A percentile compares a stretch with the other conserved stretches of the same genome.
Conservation (phyloP, 1,139 yeast genomes). For the Nakaseomyces kungkrabaensis region DNA sequence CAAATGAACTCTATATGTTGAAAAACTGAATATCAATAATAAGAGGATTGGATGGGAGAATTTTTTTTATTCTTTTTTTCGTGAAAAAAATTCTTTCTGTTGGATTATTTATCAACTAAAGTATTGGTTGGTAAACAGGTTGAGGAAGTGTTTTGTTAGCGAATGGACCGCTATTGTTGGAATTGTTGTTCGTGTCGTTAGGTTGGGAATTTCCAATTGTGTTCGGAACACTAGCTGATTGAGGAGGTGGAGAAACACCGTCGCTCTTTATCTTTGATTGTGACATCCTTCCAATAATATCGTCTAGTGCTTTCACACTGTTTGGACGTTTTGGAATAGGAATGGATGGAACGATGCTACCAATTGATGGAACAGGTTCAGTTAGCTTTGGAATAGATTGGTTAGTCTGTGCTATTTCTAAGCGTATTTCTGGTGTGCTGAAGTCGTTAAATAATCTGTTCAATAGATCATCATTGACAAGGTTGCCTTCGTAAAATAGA, state of each 20-base stretch:
- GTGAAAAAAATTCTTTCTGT: no score
- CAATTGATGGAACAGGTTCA: neutral
- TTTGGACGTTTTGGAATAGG: slow-evolving; percentile 2
- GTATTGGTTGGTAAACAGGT: slow-evolving; percentile 26
- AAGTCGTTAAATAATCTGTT: slow-evolving; percentile 23
- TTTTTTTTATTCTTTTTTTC: neutral
- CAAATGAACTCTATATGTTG: neutral
- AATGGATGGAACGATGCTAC: neutral
- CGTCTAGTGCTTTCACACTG: slow-evolving; percentile 16
- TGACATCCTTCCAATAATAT: slow-evolving; percentile 19
- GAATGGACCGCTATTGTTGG: neutral
- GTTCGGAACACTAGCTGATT: slow-evolving; percentile 2
- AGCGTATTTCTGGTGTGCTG: slow-evolving; percentile 17
- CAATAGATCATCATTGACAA: slow-evolving; percentile 22
- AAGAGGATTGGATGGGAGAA: neutral
- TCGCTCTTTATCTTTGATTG: slow-evolving; percentile 6
- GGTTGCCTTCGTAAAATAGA: slow-evolving; percentile 14
- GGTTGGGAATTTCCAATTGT: slow-evolving; percentile 5
- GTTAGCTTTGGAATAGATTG: neutral
- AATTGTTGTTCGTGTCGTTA: slow-evolving; percentile 1
- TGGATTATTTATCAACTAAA: neutral
- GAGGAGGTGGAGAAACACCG: slow-evolving; percentile 6
- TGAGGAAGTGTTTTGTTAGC: slow-evolving; percentile 23
- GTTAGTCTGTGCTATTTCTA: slow-evolving; percentile 15
- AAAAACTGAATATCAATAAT: slow-evolving; percentile 2